These are phyloP conservation scores for Nectriaceae sp. DNA, from an alignment of 2,329 filamentous ascomycete species.

Conservation along the genomic window DNA sequence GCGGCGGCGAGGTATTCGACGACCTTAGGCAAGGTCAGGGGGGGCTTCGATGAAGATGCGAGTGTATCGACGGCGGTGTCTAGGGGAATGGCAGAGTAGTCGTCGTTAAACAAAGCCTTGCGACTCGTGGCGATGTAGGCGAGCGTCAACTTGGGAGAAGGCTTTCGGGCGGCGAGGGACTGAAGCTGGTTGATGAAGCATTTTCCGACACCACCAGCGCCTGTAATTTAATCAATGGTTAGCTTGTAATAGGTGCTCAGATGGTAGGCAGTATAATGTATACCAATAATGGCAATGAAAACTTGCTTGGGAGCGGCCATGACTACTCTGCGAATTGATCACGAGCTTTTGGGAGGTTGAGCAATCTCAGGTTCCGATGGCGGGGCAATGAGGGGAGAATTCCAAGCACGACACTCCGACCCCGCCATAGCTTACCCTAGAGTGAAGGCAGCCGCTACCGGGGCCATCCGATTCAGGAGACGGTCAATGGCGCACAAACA, in stretches of 20 bases:
- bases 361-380: constrained; percentile 37
- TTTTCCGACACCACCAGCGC: constrained; percentile 90
- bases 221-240: constrained; percentile 46
- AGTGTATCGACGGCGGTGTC: constrained; percentile 58
- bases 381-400: constrained; percentile 30
- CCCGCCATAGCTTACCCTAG: constrained; percentile 31
- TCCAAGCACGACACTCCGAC: constrained; percentile 23
- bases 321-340: constrained; percentile 18
- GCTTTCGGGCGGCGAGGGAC: constrained; percentile 64
- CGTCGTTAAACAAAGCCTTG: constrained; percentile 68
- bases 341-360: constrained; percentile 25
- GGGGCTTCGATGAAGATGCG: constrained; percentile 61
- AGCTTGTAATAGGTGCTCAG: constrained; percentile 4
- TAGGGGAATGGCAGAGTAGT: neutral
- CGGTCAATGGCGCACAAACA: no score
- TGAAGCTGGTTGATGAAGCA: constrained; percentile 84
- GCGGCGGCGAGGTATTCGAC: constrained; percentile 77
- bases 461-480: no score
- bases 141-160: constrained; percentile 71
- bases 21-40: constrained; percentile 69
- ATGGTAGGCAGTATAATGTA: neutral
- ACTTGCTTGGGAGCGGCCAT: constrained; percentile 52
- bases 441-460: neutral
- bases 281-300: constrained; percentile 56
- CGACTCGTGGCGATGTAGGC: constrained; percentile 85